Base-by-base conservation (phyloP, 2,329 filamentous ascomycete genomes). In the Fusarium fracticaudum region DNA sequence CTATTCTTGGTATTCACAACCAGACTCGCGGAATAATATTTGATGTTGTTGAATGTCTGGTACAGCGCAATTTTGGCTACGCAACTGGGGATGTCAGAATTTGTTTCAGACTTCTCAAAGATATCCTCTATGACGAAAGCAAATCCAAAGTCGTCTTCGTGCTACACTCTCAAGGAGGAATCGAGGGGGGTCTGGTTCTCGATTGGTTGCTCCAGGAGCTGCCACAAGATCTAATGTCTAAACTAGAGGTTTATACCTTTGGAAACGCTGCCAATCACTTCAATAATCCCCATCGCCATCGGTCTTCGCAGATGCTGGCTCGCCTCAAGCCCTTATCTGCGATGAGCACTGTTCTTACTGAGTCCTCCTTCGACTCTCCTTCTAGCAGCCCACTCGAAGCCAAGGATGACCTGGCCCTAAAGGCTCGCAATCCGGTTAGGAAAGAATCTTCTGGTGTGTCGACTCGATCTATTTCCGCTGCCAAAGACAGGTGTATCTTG, bases 211-310 rank as follows among this genome's bases (percentile, higher is more conserved):
- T 95, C 3, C 90, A 92, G 71, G 93, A 95, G 78, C 82, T 94
- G 18, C 89, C 92, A 0, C 89, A 91, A 65, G 87, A 91, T 71
- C 83, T 92, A 8, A 84, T 94, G 11, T 82, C 85, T 5, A 93
- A 94, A 76, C 86, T 95, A 1, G 93, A 96, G 81, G 88, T 96
- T 6, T 92, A 91, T 81, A 95, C 93, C 0, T 96, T 96, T 79
- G 93, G 92, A 35, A 92, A 90, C 65, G 93, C 93, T 0, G 92
- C 93, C 1, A 94, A 94, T 77, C 93, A 95, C 80, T 95, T 94
- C 84, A 95, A 95, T 81, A 94, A 94, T 72, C 93, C 93, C 0
- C 87, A 90, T 73, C 85, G 87, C 7, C 87, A 88, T 66, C 76
- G 84, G 17, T 76, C 81, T 4, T 86, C 86, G 2, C 87, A 90